Conservation (phyloP, 108 stramenopile genomes). For the Phaeodactylum tricornutum region DNA sequence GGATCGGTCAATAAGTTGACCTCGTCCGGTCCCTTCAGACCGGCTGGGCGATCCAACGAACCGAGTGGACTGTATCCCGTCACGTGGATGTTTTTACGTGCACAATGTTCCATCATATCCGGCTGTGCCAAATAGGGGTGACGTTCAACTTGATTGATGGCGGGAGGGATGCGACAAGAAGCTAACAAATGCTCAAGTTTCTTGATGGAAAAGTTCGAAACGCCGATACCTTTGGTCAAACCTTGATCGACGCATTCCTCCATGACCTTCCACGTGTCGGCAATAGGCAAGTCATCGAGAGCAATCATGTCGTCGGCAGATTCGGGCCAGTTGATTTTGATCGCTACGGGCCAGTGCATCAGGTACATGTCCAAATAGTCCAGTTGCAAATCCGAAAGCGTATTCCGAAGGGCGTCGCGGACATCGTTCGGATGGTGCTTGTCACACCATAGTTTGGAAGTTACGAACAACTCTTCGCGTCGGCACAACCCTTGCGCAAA, state of each 20-base stretch:
- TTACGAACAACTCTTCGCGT: conserved; percentile 27
- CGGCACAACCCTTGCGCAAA: conserved; percentile 1
- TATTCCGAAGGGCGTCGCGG: conserved; percentile 11
- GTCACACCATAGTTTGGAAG: conserved; percentile 41
- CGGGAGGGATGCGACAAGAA: conserved; percentile 25
- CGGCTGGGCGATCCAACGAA: conserved; percentile 21
- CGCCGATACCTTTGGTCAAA: conserved; percentile 33
- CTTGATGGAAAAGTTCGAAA: conserved; percentile 47
- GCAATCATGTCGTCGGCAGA: conserved; percentile 1
- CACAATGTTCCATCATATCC: conserved; percentile 39
- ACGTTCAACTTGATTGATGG: conserved; percentile 56
- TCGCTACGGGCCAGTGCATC: conserved; percentile 39
- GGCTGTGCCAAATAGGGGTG: conserved; percentile 42
- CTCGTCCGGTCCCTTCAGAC: neutral
- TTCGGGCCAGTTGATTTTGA: conserved; percentile 3
- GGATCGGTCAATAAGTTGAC: conserved; percentile 2
- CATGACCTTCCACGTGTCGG: conserved; percentile 55
- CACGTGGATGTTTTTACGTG: conserved; percentile 24
- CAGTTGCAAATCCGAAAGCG: conserved; percentile 20
- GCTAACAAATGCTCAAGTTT: conserved; percentile 30
- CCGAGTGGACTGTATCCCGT: conserved; percentile 45
- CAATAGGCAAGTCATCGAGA: conserved; percentile 5
- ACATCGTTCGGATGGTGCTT: conserved; percentile 41
- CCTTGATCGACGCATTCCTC: conserved; percentile 32
- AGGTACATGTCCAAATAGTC: conserved; percentile 37